These are phyloP conservation scores for Helichrysum umbraculigerum DNA, from an alignment of 129 eudicot genomes.

Conservation along the genomic window DNA sequence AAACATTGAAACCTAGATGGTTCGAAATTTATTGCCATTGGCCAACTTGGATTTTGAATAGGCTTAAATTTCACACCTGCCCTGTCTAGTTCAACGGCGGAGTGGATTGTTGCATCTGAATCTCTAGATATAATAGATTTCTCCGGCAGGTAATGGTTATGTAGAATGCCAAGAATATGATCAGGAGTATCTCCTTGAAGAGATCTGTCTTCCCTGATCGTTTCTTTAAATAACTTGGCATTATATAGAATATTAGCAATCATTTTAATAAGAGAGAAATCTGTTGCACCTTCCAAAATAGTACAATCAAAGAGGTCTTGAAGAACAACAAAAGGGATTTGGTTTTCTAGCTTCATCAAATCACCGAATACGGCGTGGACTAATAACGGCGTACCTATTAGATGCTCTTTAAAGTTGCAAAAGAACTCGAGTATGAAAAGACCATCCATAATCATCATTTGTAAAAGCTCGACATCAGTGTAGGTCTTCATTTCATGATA, in stretches of 20 bases:
- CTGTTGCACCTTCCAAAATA: not conserved
- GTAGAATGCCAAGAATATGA: not conserved
- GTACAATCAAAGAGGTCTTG: not conserved
- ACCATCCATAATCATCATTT: constrained; percentile 2
- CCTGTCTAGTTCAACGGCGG: not conserved
- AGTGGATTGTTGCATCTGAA: not conserved
- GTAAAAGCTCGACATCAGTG: not conserved
- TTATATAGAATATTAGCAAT: not conserved
- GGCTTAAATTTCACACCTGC: not conserved
- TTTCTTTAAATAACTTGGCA: not conserved
- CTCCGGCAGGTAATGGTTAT: too few relatives aligned
- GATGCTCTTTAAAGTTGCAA: not conserved
- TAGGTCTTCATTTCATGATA: not conserved
- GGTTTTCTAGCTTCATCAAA: not conserved
- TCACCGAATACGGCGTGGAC: not conserved
- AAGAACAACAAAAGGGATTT: not conserved
- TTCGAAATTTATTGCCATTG: not conserved
- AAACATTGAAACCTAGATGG: not conserved
- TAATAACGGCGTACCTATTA: too few relatives aligned
- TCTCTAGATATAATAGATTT: not conserved
- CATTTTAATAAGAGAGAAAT: not conserved
- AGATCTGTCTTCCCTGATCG: not conserved
- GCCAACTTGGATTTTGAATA: not conserved
- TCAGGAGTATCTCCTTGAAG: not conserved
- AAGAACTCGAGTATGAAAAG: not conserved